Evolutionary conservation across 495 filamentous ascomycete genomes (phyloP).

Genomic region (Aspergillus carlsbadensis): DNA sequence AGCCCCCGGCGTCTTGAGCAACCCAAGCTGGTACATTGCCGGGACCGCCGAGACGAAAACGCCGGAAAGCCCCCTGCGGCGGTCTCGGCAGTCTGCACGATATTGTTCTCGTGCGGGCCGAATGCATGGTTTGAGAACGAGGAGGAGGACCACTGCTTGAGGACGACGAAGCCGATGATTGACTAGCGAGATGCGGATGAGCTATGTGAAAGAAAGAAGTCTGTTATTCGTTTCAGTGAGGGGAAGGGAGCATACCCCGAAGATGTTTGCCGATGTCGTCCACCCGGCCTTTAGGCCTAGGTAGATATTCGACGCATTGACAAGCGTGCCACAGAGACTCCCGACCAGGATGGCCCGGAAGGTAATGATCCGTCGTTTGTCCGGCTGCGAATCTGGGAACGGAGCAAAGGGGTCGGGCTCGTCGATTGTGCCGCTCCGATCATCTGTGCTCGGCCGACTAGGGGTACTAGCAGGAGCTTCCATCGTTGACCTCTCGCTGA

Average conservation of each 20-base stretch:
- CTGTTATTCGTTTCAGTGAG: not conserved
- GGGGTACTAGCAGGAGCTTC: no score
- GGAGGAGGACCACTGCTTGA: not conserved
- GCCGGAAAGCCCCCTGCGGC: constrained; percentile 5
- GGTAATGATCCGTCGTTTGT: not conserved
- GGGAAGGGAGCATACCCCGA: not conserved
- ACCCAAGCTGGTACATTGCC: constrained; percentile 6
- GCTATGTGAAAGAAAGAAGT: no score
- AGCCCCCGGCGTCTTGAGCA: not conserved
- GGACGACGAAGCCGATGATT: constrained; percentile 5
- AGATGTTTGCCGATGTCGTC: constrained; percentile 9
- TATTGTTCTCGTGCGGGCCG: constrained; percentile 10
- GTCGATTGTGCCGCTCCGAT: no score
- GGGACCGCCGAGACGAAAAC: constrained; percentile 9
- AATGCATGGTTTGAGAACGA: not conserved
- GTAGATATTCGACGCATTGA: constrained; percentile 8
- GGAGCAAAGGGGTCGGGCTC: not conserved
- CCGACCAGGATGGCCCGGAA: constrained; percentile 4
- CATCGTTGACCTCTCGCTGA: no score
- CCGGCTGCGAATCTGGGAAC: not conserved
- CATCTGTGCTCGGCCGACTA: no score
- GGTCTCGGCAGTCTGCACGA: constrained; percentile 7
- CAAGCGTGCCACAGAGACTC: constrained; percentile 2
- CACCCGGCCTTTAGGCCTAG: constrained; percentile 9
- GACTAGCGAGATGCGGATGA: not conserved